Percentiles rank a stretch among this genome's conserved stretches.
phyloP scores from a whole-genome alignment of 805 yeast species.

The Pichia paraexigua region DNA sequence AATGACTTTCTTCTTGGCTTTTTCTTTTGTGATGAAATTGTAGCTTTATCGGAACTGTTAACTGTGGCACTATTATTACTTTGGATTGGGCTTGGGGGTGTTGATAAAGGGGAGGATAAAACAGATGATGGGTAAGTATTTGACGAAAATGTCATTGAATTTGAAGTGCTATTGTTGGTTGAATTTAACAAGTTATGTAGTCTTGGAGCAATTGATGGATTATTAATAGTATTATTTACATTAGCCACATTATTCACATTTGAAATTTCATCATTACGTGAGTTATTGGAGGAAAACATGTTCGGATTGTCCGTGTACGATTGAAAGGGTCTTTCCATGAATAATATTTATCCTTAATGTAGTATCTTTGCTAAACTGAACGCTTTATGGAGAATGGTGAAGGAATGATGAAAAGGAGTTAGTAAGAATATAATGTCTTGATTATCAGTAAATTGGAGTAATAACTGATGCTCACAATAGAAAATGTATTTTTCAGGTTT shows the following conservation, averaged over 20 bases:
- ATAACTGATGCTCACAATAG: not conserved
- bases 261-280: not conserved
- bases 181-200: not conserved
- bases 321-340: not conserved
- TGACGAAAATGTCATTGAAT: not conserved
- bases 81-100: not conserved
- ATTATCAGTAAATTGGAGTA: not conserved
- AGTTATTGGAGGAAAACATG: not conserved
- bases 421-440: not conserved
- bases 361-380: not conserved
- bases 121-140: not conserved
- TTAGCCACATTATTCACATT: not conserved
- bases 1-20: conserved; percentile 3
- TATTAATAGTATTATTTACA: not conserved
- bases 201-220: not conserved
- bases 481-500: not conserved
- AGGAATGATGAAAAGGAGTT: not conserved
- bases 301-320: not conserved
- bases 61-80: not conserved
- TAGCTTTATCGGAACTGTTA: not conserved
- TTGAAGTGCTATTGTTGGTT: not conserved
- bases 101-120: not conserved
- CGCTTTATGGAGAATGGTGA: not conserved
- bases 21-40: conserved; percentile 1
- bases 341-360: not conserved